Percentiles rank a stretch among this genome's conserved stretches.
phyloP scores from a whole-genome alignment of 1,139 yeast species.

The Pichia sp. region DNA sequence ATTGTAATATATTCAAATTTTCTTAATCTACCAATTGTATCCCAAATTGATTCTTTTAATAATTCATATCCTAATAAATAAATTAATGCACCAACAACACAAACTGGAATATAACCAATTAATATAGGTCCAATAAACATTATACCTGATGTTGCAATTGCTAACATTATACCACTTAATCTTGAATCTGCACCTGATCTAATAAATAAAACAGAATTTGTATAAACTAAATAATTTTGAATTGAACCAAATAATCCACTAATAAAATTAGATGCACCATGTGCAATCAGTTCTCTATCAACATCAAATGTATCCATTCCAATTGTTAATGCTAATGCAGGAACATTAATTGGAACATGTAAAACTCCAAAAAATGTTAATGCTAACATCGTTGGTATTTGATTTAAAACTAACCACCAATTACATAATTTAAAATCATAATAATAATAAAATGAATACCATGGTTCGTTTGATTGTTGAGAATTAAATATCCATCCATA shows the following conservation, averaged over 20 bases:
- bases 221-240: conserved; percentile 90
- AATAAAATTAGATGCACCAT: conserved; percentile 84
- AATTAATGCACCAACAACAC: conserved; percentile 91
- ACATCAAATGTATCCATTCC: conserved; percentile 86
- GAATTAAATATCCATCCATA: conserved; percentile 79
- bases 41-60: conserved; percentile 76
- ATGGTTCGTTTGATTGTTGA: conserved; percentile 64
- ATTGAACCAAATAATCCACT: conserved; percentile 85
- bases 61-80: conserved; percentile 87
- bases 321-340: conserved; percentile 88
- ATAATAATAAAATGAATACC: conserved; percentile 78
- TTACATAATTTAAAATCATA: conserved; percentile 68
- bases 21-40: conserved; percentile 73
- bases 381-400: conserved; percentile 91
- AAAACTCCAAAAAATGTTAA: conserved; percentile 90
- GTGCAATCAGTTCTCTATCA: conserved; percentile 89
- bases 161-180: conserved; percentile 80
- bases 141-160: conserved; percentile 69
- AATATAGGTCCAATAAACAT: conserved; percentile 88
- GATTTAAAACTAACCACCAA: conserved; percentile 62
- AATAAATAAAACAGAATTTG: conserved; percentile 85
- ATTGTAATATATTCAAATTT: conserved; percentile 80
- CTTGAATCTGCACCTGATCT: conserved; percentile 92
- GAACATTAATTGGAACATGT: conserved; percentile 96
- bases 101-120: conserved; percentile 90